Conservation (phyloP, 768 basidiomycete genomes). For the Lactifluus hygrophoroides region DNA sequence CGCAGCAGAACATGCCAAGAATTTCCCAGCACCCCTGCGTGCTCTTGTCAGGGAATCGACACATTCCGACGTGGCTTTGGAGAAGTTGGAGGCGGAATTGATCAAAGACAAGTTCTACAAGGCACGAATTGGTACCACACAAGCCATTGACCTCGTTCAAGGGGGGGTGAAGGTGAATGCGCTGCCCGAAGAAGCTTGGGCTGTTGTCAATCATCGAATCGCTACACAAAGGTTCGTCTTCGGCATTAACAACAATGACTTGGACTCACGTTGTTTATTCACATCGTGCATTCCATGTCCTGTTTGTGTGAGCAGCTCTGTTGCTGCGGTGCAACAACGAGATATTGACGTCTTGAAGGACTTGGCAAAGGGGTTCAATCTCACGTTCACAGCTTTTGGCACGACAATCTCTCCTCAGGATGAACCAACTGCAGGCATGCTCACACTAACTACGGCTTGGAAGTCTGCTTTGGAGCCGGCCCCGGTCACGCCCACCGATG, state of each 20-base stretch:
- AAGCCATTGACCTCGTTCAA: constrained; percentile 34
- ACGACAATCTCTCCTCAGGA: constrained; percentile 22
- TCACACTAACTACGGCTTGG: constrained; percentile 33
- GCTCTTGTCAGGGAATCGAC: constrained; percentile 23
- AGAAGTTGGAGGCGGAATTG: constrained; percentile 29
- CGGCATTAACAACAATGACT: neutral
- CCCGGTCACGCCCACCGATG: constrained; percentile 34
- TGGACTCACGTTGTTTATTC: neutral
- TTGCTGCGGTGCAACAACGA: constrained; percentile 27
- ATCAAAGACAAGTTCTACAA: constrained; percentile 24
- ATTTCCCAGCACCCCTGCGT: constrained; percentile 28
- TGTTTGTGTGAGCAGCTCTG: constrained; percentile 26
- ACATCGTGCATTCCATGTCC: neutral
- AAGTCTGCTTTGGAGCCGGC: constrained; percentile 31
- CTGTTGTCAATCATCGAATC: constrained; percentile 25
- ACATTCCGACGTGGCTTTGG: constrained; percentile 27
- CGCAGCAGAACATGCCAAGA: constrained; percentile 34
- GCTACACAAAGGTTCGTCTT: constrained; percentile 26
- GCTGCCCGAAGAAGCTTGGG: constrained; percentile 36
- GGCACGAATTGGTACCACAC: constrained; percentile 27
- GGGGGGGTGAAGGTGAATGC: constrained; percentile 40
- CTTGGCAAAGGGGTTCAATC: constrained; percentile 32
- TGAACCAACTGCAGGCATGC: constrained; percentile 28
- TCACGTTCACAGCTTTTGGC: constrained; percentile 37
- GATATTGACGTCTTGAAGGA: constrained; percentile 24